phyloP scores from a whole-genome alignment of 2,329 filamentous ascomycete species.

The Akanthomyces muscarius region DNA sequence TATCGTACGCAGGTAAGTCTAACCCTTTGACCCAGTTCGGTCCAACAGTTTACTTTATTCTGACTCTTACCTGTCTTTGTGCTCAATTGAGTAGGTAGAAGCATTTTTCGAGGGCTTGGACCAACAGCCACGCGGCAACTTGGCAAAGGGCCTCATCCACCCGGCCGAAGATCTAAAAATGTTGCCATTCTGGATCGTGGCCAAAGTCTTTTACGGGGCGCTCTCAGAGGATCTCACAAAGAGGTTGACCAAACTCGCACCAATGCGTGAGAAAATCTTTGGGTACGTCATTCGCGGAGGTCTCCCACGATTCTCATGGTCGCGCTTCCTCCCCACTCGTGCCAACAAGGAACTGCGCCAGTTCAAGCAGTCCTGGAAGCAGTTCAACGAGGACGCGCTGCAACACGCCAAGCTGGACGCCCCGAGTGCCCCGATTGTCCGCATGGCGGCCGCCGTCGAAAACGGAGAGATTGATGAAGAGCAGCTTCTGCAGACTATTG shows the following conservation, averaged over 20 bases:
- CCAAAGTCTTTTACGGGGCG: constrained; percentile 35
- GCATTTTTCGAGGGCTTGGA: too few species aligned
- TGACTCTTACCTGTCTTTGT: too few species aligned
- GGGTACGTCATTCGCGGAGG: constrained; percentile 33
- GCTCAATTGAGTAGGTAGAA: too few species aligned
- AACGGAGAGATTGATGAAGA: not conserved
- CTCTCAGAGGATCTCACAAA: constrained; percentile 19
- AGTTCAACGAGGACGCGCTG: constrained; percentile 30
- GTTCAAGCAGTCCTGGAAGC: constrained; percentile 30
- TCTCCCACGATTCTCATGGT: constrained; percentile 25
- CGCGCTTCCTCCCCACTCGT: constrained; percentile 26
- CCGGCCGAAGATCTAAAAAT: constrained; percentile 24
- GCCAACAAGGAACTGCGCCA: constrained; percentile 25
- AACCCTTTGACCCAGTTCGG: not conserved
- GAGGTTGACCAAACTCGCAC: too few species aligned
- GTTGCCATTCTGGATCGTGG: constrained; percentile 37
- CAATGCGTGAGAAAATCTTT: constrained; percentile 25
- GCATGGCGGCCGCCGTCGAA: too few species aligned
- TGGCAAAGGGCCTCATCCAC: constrained; percentile 18
- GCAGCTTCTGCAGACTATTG: constrained; percentile 39
- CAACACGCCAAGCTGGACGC: not conserved
- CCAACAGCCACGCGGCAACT: not conserved
- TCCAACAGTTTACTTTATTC: too few species aligned
- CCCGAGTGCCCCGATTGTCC: constrained; percentile 1
- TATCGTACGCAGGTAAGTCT: not conserved